Evolutionary conservation across 2,329 filamentous ascomycete species (phyloP).

Genomic region (Amesomyces nigricolor): DNA sequence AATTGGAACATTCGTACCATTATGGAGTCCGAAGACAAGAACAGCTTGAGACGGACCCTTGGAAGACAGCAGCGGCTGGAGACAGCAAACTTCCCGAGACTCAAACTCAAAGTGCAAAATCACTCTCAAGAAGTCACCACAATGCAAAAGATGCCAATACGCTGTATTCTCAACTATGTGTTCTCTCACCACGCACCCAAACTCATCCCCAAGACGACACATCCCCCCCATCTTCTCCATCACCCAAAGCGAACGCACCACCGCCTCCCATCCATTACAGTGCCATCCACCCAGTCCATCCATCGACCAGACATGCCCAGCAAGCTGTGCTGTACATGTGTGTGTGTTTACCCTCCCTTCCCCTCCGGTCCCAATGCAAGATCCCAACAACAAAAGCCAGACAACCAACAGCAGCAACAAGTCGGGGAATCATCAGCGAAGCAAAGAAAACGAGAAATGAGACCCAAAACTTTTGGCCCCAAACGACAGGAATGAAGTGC

Average conservation of each 20-base stretch:
- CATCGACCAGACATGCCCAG: no score
- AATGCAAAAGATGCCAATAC: not conserved
- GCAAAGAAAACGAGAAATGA: not conserved
- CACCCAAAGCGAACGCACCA: not conserved
- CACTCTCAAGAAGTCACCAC: no score
- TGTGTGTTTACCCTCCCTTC: not conserved
- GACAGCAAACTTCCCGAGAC: no score
- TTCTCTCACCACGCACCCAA: not conserved
- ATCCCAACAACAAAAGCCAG: conserved; percentile 4
- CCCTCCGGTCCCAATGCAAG: conserved; percentile 10
- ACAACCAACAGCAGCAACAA: not conserved
- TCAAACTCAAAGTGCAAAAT: no score
- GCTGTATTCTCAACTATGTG: not conserved
- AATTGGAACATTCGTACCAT: no score
- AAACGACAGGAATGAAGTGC: not conserved
- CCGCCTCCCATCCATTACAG: not conserved
- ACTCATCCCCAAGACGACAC: not conserved
- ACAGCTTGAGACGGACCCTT: no score
- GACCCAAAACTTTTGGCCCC: not conserved
- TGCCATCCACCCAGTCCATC: no score
- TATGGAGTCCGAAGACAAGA: no score
- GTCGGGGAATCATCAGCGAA: conserved; percentile 16
- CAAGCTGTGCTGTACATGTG: not conserved
- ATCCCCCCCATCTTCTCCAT: not conserved
- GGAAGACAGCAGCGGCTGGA: no score